Base-by-base conservation (phyloP, 1,284 basidiomycete genomes). In the Hortiboletus rubellus region DNA sequence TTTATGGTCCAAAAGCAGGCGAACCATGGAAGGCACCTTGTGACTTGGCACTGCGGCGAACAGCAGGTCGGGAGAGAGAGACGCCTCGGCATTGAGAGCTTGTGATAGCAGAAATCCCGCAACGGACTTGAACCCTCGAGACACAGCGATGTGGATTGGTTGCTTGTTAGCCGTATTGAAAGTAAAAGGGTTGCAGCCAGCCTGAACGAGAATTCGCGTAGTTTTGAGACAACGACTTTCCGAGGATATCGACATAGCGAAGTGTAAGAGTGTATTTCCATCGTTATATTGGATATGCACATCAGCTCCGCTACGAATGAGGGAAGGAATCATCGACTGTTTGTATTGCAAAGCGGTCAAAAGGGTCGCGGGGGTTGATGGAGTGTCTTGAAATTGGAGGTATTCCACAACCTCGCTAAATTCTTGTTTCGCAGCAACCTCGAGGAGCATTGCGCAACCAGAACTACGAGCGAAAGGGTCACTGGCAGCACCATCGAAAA, bases 201-300 rank as follows among this genome's bases (percentile, higher is more conserved):
- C 51, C 7, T 54, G 24, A 9, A 38, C 7, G 5, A 53, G 36
- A 7, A 15, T n/a, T 27, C 1, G 1, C 5, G 27, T 27, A 27
- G 5, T 27, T 1, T 5, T 6, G 27, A 27, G 27, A 27, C 27
- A 27, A 27, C 3, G 27, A 27, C 3, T 27, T 14, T 33, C 49
- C 14, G 3, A 5, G 14, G 11, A 9, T 7, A 7, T 22, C 38
- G 14, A 46, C 30, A 33, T 24, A 9, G 18, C 1, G 14, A 15
- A 12, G n/a, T 53, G 52, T 17, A 53, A 17, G 14, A 42, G 54
- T 9, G 55, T 55, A 12, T 50, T 18, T 37, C 55, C 55, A 7
- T 33, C 40, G 3, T n/a, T n/a, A n/a, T n/a, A n/a, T 4, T 4
- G 34, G n/a, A 7, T 27, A 18, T 50, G 38, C 2, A 56, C 3